phyloP scores from a whole-genome alignment of 2,329 filamentous ascomycete species.

The Fusarium hainanense region DNA sequence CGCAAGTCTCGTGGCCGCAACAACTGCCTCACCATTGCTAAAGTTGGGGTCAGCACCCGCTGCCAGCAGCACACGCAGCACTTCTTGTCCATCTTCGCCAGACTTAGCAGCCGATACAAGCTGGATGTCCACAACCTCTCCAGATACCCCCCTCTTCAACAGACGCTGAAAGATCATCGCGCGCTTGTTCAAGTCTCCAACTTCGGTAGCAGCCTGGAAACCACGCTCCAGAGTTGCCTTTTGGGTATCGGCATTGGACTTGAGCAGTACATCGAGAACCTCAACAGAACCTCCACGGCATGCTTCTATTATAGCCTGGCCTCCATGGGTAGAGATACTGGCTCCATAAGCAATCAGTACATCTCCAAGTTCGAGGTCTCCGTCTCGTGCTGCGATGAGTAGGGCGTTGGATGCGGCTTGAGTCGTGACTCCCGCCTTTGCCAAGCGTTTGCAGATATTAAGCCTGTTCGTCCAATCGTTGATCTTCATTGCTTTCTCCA shows the following conservation, averaged over 20 bases:
- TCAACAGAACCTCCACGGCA: conserved; percentile 62
- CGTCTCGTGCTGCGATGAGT: conserved; percentile 62
- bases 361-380: conserved; percentile 62
- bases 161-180: conserved; percentile 63
- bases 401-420: conserved; percentile 62
- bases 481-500: conserved; percentile 58
- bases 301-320: conserved; percentile 66
- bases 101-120: conserved; percentile 64
- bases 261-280: conserved; percentile 63
- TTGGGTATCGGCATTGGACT: conserved; percentile 53
- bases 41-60: conserved; percentile 67
- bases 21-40: conserved; percentile 65
- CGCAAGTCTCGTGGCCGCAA: conserved; percentile 64
- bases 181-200: conserved; percentile 61
- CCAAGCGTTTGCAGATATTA: conserved; percentile 58
- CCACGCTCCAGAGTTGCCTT: conserved; percentile 60
- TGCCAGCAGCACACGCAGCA: conserved; percentile 62
- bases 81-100: conserved; percentile 59
- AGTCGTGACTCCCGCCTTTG: conserved; percentile 59
- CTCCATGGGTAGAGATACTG: conserved; percentile 61
- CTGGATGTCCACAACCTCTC: conserved; percentile 64
- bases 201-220: conserved; percentile 66
- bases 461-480: conserved; percentile 55
- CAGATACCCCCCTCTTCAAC: conserved; percentile 60
- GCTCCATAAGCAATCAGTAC: conserved; percentile 65